Conservation (phyloP, 2,329 filamentous ascomycete genomes). For the Geosmithia putterillii region DNA sequence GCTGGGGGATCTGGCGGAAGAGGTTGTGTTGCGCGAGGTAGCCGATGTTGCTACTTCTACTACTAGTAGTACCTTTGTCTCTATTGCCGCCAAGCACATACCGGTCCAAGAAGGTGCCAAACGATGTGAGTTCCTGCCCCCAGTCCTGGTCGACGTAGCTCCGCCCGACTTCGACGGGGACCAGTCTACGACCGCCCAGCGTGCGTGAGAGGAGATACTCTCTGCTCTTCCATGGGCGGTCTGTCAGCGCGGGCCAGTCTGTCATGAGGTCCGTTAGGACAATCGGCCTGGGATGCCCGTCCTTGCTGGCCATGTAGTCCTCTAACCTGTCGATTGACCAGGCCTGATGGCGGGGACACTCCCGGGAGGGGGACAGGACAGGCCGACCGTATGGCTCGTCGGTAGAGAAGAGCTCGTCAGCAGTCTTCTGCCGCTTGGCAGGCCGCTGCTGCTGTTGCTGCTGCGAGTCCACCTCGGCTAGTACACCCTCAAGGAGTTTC, state of each 20-base stretch:
- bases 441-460: conserved; percentile 4
- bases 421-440: conserved; percentile 3
- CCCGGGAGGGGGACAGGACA: conserved; percentile 7
- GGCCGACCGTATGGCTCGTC: conserved; percentile 17
- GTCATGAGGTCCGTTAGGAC: conserved; percentile 53
- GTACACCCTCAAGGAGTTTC: conserved; percentile 20
- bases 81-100: conserved; percentile 38
- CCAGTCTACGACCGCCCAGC: conserved; percentile 62
- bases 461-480: conserved; percentile 5
- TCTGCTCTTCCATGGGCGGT: conserved; percentile 58
- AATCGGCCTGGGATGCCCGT: conserved; percentile 38
- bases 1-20: conserved; percentile 65
- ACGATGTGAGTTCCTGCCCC: conserved; percentile 70
- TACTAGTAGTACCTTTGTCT: too few species aligned
- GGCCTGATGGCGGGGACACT: conserved; percentile 16
- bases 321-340: conserved; percentile 50
- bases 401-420: background rate
- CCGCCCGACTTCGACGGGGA: conserved; percentile 75
- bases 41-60: conserved; percentile 25
- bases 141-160: conserved; percentile 81
- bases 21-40: conserved; percentile 92
- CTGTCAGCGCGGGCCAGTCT: conserved; percentile 65
- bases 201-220: conserved; percentile 64
- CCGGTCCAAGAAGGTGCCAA: conserved; percentile 53
- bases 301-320: conserved; percentile 37